Conservation (phyloP, 2,329 filamentous ascomycete species). For the Alternaria sp. region DNA sequence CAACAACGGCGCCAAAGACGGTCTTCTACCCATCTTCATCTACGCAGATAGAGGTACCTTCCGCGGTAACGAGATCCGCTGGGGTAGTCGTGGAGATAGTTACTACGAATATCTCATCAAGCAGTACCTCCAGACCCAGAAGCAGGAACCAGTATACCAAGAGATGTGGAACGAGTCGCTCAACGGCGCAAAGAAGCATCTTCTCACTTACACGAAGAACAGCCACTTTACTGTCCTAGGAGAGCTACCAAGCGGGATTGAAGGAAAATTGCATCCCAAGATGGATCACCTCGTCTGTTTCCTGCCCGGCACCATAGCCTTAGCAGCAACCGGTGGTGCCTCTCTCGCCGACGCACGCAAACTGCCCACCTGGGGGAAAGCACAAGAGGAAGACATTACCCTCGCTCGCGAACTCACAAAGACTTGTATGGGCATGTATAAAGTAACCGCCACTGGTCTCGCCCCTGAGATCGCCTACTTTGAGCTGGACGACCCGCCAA, state of each 20-base stretch:
- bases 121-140: slow-evolving; percentile 93
- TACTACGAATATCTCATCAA: slow-evolving; percentile 99
- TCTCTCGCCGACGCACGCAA: slow-evolving; percentile 78
- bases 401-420: slow-evolving; percentile 92
- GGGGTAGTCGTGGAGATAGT: slow-evolving; percentile 93
- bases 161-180: slow-evolving; percentile 94
- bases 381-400: slow-evolving; percentile 85
- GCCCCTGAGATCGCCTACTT: slow-evolving; percentile 96
- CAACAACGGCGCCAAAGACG: slow-evolving; percentile 78
- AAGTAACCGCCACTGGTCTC: slow-evolving; percentile 86
- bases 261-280: slow-evolving; percentile 75
- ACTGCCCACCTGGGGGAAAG: slow-evolving; percentile 72
- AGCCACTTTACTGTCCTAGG: slow-evolving; percentile 87
- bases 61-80: slow-evolving; percentile 82
- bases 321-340: slow-evolving; percentile 82
- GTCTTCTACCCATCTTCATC: slow-evolving; percentile 91
- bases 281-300: slow-evolving; percentile 99
- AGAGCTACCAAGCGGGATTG: slow-evolving; percentile 80
- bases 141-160: slow-evolving; percentile 83
- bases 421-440: slow-evolving; percentile 98
- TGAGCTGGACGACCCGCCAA: slow-evolving; percentile 73
- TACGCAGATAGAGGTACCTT: slow-evolving; percentile 81
- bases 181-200: slow-evolving; percentile 84
- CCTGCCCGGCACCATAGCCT: slow-evolving; percentile 92
- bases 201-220: slow-evolving; percentile 85